Evolutionary conservation across 768 basidiomycete species (phyloP), one percentile per base, ranked within the genome.

Genomic region (Agaricus sinodeliciosus): DNA sequence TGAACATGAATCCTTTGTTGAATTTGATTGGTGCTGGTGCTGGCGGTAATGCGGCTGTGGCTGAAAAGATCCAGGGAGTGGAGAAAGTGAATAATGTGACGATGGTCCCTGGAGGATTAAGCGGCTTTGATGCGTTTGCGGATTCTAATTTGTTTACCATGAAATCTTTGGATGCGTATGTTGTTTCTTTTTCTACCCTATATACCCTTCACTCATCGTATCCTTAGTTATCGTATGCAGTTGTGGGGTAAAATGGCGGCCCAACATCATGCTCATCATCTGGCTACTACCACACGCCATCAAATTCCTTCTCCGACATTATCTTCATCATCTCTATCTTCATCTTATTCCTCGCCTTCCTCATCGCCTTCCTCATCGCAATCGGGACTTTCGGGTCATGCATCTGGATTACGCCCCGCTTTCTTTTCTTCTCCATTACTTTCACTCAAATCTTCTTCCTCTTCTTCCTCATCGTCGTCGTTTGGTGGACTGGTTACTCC

Each of bases 171-270:
- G 92, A 94, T 68, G 79, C 84, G 64, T 90, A 79, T 60, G 80
- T 79, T 9, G 27, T 55, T 40, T 57, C 43, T 50, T 41, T 40
- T 43, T 19, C 48, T 37, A 57, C 18, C 43, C 37, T 49, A 27
- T 13, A 46, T 54, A 46, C 31, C 50, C 5, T 55, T 49, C 46
- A 39, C 50, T 40, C 48, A 28, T 59, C 15, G 8, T 26, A 46
- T 36, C 46, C 25, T 41, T 57, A 81, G 80, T 9, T 86, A 86
- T 64, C 80, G 93, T 39, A 93, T 93, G 88, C 93, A 95, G 56
- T 74, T 96, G 0, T 95, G 93, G 94, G 81, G 84, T 31, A 81
- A 87, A 69, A 89, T 95, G 82, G 91, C 91, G 0, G 76, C 82
- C 28, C 90, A 91, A 59, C 86, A 80, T 19, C 70, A 70, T 39